Conservation (phyloP, 495 filamentous ascomycete genomes). For the Podospora conica region DNA sequence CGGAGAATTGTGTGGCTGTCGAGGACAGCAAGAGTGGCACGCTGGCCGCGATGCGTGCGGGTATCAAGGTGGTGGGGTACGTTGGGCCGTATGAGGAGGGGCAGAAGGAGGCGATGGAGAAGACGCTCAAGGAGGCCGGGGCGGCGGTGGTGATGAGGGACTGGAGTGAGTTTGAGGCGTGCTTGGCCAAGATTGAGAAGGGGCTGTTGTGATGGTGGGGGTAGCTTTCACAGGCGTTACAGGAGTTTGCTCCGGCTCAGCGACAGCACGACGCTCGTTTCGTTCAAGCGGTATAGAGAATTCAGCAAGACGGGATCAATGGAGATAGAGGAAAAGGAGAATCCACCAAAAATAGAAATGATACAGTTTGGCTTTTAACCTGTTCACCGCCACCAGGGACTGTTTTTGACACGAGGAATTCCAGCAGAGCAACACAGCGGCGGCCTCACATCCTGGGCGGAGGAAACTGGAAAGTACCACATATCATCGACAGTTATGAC, state of each 20-base stretch:
- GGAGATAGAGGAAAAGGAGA: not conserved
- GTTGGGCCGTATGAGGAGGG: constrained; percentile 73
- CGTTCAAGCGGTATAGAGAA: not conserved
- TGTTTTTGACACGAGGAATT: not conserved
- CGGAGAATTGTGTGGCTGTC: constrained; percentile 72
- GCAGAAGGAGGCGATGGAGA: constrained; percentile 66
- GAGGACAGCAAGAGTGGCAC: constrained; percentile 90
- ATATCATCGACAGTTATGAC: too few relatives aligned
- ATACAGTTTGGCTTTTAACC: not conserved
- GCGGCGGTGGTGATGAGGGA: constrained; percentile 74
- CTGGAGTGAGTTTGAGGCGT: constrained; percentile 73
- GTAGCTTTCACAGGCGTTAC: too few relatives aligned
- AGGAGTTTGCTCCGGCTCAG: too few relatives aligned
- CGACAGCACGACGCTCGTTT: too few relatives aligned
- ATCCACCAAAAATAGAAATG: not conserved
- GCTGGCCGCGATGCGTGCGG: constrained; percentile 71
- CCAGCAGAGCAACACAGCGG: not conserved
- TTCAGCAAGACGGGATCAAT: not conserved
- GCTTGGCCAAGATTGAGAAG: constrained; percentile 60
- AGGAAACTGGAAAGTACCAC: too few relatives aligned
- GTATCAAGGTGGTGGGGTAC: constrained; percentile 78
- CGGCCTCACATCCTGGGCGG: not conserved
- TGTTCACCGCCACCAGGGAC: not conserved
- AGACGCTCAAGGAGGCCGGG: constrained; percentile 61
- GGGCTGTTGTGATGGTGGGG: constrained; percentile 4